These are phyloP conservation scores for Aegilops bicornis DNA, from an alignment of 176 grass and related monocot species.

Conservation along the genomic window DNA sequence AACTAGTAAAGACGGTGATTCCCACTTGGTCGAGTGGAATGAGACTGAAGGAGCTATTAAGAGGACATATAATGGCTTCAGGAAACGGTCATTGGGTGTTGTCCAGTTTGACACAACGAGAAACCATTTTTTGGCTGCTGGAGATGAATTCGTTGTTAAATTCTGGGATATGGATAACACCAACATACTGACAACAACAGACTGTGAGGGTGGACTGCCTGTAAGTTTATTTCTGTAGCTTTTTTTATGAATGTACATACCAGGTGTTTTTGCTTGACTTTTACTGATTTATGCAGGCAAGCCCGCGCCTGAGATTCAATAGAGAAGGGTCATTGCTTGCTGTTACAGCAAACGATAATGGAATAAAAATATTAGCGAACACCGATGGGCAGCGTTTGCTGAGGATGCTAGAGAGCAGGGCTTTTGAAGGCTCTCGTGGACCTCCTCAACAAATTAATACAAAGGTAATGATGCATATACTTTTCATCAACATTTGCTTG, in stretches of 20 bases:
- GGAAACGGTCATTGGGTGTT: slow-evolving; percentile 83
- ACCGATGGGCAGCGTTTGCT: slow-evolving; percentile 90
- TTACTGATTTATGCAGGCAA: slow-evolving; percentile 61
- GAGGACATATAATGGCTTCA: slow-evolving; percentile 87
- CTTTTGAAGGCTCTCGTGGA: slow-evolving; percentile 83
- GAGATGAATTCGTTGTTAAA: slow-evolving; percentile 96
- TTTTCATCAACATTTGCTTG: neutral
- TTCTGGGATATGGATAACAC: slow-evolving; percentile 99
- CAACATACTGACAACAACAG: slow-evolving; percentile 77
- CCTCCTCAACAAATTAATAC: slow-evolving; percentile 79
- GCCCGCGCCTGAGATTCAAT: slow-evolving; percentile 95
- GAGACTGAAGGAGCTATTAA: slow-evolving; percentile 96
- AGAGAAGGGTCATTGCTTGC: slow-evolving; percentile 96
- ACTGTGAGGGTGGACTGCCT: slow-evolving; percentile 86
- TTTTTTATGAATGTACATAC: neutral
- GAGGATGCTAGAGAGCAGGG: slow-evolving; percentile 84
- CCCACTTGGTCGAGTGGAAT: slow-evolving; percentile 98
- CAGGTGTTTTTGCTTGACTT: slow-evolving; percentile 16
- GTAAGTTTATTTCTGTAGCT: slow-evolving; percentile 51
- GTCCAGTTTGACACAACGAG: slow-evolving; percentile 97
- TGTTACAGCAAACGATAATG: slow-evolving; percentile 89
- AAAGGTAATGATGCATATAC: slow-evolving; percentile 40
- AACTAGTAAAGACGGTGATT: slow-evolving; percentile 97
- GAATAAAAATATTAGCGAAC: slow-evolving; percentile 97
- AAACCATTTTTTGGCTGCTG: slow-evolving; percentile 92